Percentiles rank a stretch among this genome's conserved stretches.
These are phyloP conservation scores for Coemansia sp. DNA, from an alignment of 192 early-diverging fungal species.

Conservation along the genomic window DNA sequence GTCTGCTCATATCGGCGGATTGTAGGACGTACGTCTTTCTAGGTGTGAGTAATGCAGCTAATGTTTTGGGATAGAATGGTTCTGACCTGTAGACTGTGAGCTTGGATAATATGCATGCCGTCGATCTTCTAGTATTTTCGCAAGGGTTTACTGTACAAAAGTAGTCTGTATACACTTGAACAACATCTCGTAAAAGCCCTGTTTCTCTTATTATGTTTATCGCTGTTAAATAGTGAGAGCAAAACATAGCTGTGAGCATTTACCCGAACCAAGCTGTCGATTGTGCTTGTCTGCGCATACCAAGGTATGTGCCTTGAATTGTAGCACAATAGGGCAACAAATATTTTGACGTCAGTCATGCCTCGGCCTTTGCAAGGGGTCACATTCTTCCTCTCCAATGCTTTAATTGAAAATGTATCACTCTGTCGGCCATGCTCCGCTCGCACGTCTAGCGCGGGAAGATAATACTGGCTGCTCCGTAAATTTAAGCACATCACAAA, in stretches of 20 bases:
- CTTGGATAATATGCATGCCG: neutral
- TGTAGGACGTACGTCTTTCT: neutral
- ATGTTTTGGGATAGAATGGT: conserved; percentile 2
- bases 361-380: neutral
- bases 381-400: neutral
- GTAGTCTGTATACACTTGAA: neutral
- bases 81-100: neutral
- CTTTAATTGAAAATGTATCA: neutral
- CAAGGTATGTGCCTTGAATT: neutral
- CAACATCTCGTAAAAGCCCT: neutral
- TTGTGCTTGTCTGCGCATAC: neutral
- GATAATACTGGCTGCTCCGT: neutral
- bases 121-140: neutral
- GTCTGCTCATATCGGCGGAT: neutral
- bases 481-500: neutral
- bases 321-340: neutral
- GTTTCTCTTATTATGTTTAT: neutral
- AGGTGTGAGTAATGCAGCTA: neutral
- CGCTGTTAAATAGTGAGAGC: neutral
- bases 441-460: neutral
- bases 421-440: neutral
- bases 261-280: neutral
- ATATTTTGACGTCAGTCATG: neutral
- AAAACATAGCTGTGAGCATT: neutral
- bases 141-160: neutral